Evolutionary conservation across 2,329 filamentous ascomycete species (phyloP).

Genomic region (Aspergillus novoparasiticus): DNA sequence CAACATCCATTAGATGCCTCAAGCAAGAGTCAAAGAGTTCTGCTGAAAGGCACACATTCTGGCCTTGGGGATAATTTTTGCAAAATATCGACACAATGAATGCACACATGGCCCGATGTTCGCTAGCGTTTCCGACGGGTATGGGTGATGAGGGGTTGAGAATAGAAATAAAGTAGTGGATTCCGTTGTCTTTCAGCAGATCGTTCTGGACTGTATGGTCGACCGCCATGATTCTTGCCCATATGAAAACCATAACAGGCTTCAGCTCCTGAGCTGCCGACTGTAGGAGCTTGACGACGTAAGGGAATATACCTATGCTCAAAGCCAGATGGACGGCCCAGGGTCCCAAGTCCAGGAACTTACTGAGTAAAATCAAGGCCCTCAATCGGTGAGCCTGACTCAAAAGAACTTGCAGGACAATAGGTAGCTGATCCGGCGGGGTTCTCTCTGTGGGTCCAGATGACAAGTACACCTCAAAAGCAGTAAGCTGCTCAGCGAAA

Average conservation of each 20-base stretch:
- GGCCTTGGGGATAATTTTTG: slow-evolving; percentile 89
- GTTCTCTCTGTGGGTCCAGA: slow-evolving; percentile 82
- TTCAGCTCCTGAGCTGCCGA: slow-evolving; percentile 94
- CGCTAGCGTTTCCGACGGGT: slow-evolving; percentile 82
- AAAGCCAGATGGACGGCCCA: slow-evolving; percentile 98
- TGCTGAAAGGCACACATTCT: slow-evolving; percentile 85
- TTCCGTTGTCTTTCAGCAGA: slow-evolving; percentile 93
- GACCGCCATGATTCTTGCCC: slow-evolving; percentile 92
- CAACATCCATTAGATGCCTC: slow-evolving; percentile 77
- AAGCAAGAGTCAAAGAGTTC: slow-evolving; percentile 90
- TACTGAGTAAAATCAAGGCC: slow-evolving; percentile 86
- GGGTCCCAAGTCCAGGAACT: slow-evolving; percentile 91
- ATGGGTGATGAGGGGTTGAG: slow-evolving; percentile 81
- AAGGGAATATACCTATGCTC: slow-evolving; percentile 97
- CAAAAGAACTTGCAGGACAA: slow-evolving; percentile 91
- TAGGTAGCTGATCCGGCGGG: slow-evolving; percentile 90
- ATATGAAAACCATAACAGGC: slow-evolving; percentile 99
- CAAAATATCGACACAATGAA: slow-evolving; percentile 98
- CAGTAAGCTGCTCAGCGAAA: slow-evolving; percentile 94
- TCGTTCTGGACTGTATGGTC: slow-evolving; percentile 93
- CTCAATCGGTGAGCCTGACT: slow-evolving; percentile 93
- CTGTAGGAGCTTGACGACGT: slow-evolving; percentile 94
- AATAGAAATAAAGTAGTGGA: slow-evolving; percentile 94
- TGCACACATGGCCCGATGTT: slow-evolving; percentile 98
- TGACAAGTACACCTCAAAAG: slow-evolving; percentile 92